These are phyloP conservation scores for Epichloe baconii DNA, from an alignment of 2,329 filamentous ascomycete species.

Conservation along the genomic window DNA sequence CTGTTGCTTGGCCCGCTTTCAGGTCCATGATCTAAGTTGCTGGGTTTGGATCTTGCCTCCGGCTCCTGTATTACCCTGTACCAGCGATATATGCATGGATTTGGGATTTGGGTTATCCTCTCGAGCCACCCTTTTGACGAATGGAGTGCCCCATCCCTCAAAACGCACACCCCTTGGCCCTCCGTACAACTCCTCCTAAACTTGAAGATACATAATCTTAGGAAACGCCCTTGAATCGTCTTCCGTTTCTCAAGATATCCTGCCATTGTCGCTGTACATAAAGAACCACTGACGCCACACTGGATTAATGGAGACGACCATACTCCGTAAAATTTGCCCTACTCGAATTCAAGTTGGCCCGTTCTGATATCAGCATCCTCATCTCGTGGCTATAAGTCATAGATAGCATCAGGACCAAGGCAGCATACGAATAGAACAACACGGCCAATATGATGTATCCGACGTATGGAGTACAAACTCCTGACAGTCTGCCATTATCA, in stretches of 20 bases:
- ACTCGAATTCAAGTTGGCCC: too few species aligned
- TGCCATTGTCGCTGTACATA: not conserved
- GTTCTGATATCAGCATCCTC: too few species aligned
- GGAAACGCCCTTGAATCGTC: constrained; percentile 9
- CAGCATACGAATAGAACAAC: not conserved
- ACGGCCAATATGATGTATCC: constrained; percentile 17
- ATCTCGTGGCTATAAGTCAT: not conserved
- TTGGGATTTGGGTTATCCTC: constrained; percentile 22
- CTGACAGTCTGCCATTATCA: constrained; percentile 14
- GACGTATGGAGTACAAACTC: constrained; percentile 13
- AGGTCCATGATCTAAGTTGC: constrained; percentile 19
- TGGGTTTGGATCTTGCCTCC: constrained; percentile 21
- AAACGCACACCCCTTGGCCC: constrained; percentile 8
- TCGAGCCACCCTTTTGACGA: constrained; percentile 12
- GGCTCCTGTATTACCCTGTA: constrained; percentile 13
- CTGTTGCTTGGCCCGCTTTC: constrained; percentile 21
- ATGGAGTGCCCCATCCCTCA: constrained; percentile 20
- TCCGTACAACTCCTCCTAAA: constrained; percentile 4
- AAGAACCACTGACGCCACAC: not conserved
- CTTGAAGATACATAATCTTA: constrained; percentile 19
- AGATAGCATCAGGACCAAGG: not conserved
- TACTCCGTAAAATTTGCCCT: too few species aligned
- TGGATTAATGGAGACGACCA: too few species aligned
- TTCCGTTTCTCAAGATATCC: not conserved
- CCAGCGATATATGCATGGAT: constrained; percentile 16